Conservation (phyloP, 2,329 filamentous ascomycete species). For the Dactylella cylindrospora region DNA sequence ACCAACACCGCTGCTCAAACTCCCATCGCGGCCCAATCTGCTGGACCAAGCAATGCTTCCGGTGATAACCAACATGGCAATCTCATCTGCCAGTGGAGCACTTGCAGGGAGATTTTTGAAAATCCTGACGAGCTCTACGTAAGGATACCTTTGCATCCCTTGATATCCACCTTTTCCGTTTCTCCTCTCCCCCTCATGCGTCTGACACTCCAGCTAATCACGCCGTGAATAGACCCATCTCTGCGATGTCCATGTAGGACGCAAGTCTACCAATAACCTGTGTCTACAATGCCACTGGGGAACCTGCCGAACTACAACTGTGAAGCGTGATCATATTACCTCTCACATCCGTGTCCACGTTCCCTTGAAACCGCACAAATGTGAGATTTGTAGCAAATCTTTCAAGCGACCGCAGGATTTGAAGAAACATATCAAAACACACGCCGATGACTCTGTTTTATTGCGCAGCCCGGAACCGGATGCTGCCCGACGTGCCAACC, state of each 20-base stretch:
- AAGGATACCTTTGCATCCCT: conserved; percentile 50
- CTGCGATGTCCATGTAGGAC: conserved; percentile 95
- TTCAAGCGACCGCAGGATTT: conserved; percentile 99
- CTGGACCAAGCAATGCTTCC: neutral
- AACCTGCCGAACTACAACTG: conserved; percentile 89
- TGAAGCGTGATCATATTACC: conserved; percentile 98
- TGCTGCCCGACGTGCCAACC: conserved; percentile 50
- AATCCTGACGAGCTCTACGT: conserved; percentile 64
- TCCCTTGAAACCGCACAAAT: conserved; percentile 98
- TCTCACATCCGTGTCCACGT: conserved; percentile 98
- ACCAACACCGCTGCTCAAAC: conserved; percentile 7
- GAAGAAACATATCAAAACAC: conserved; percentile 91
- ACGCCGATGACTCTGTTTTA: conserved; percentile 48
- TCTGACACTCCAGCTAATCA: conserved; percentile 15
- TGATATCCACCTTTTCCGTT: conserved; percentile 4
- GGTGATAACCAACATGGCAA: conserved; percentile 55
- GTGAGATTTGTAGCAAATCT: conserved; percentile 96
- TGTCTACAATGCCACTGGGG: conserved; percentile 98
- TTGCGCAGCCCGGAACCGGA: conserved; percentile 63
- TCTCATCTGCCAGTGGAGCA: conserved; percentile 64
- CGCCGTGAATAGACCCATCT: conserved; percentile 76
- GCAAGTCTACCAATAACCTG: conserved; percentile 98
- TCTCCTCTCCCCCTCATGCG: conserved; percentile 34
- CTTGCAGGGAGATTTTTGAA: conserved; percentile 62
- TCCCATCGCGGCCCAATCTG: conserved; percentile 24